Conservation (phyloP, 2,329 filamentous ascomycete genomes). For the Ceratocystis lukuohia region DNA sequence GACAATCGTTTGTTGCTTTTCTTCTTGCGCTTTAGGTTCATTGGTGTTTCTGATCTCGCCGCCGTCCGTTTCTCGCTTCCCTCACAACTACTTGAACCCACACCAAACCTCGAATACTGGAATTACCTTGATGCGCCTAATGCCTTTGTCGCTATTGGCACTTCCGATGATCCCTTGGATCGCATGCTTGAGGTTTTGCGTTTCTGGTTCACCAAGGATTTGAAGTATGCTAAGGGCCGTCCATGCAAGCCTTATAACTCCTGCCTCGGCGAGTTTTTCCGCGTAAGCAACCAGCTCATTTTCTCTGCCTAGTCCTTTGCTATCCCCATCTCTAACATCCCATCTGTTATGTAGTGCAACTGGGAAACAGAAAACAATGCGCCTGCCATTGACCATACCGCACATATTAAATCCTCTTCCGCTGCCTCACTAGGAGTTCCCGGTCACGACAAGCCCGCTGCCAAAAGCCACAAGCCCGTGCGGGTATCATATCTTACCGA, state of each 20-base stretch:
- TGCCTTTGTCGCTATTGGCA: conserved; percentile 70
- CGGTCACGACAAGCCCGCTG: conserved; percentile 32
- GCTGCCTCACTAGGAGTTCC: conserved; percentile 39
- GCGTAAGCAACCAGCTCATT: conserved; percentile 40
- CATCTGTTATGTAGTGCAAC: conserved; percentile 50
- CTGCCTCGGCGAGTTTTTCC: conserved; percentile 90
- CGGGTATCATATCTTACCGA: conserved; percentile 90
- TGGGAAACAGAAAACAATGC: conserved; percentile 82
- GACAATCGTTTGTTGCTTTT: not conserved
- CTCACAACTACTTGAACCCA: conserved; percentile 87
- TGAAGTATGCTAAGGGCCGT: conserved; percentile 98
- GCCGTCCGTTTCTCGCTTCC: conserved; percentile 91
- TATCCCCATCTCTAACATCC: conserved; percentile 2
- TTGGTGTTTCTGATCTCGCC: conserved; percentile 90
- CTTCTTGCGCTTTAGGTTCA: conserved; percentile 49
- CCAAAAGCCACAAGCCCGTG: conserved; percentile 39
- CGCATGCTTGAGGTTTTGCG: conserved; percentile 89
- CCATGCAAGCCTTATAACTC: conserved; percentile 99
- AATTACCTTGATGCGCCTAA: conserved; percentile 93
- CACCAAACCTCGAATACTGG: conserved; percentile 97
- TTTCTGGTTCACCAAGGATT: conserved; percentile 98
- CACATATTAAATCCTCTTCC: conserved; percentile 34
- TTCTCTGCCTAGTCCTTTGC: not conserved
- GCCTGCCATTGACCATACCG: conserved; percentile 46
- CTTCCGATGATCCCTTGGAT: conserved; percentile 79